These are phyloP conservation scores for Monilinia polystroma DNA, from an alignment of 2,329 filamentous ascomycete species.

Conservation along the genomic window DNA sequence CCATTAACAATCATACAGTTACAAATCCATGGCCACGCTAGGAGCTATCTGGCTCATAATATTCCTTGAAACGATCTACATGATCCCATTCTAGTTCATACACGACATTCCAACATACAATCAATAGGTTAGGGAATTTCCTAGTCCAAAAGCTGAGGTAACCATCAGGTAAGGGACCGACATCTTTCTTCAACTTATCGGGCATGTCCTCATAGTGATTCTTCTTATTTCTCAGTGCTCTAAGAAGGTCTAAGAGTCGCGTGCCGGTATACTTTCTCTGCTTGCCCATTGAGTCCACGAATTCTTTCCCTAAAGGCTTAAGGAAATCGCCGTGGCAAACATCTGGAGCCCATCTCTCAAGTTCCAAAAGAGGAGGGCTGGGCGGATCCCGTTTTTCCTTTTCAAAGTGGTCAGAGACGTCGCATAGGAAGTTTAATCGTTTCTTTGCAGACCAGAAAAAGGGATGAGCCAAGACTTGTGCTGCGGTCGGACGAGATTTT, in stretches of 20 bases:
- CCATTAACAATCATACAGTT: slow-evolving; percentile 1
- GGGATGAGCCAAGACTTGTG: slow-evolving; percentile 83
- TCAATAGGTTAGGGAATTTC: slow-evolving; percentile 64
- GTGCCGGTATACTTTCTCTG: slow-evolving; percentile 91
- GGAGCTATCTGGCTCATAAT: slow-evolving; percentile 54
- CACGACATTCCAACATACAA: slow-evolving; percentile 64
- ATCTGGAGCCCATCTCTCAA: slow-evolving; percentile 53
- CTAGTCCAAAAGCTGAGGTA: slow-evolving; percentile 69
- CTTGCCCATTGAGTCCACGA: slow-evolving; percentile 86
- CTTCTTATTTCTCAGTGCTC: slow-evolving; percentile 90
- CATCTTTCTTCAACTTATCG: slow-evolving; percentile 67
- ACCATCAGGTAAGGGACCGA: slow-evolving; percentile 62
- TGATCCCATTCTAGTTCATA: slow-evolving; percentile 53
- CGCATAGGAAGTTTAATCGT: slow-evolving; percentile 87
- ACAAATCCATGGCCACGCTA: neutral
- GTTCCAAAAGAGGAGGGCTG: slow-evolving; percentile 61
- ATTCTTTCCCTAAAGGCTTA: slow-evolving; percentile 69
- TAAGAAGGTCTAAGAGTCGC: slow-evolving; percentile 78
- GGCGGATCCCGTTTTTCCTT: slow-evolving; percentile 84
- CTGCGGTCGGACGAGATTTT: slow-evolving; percentile 64
- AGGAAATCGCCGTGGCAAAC: slow-evolving; percentile 75
- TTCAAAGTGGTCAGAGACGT: slow-evolving; percentile 95
- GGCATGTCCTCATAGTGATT: slow-evolving; percentile 98
- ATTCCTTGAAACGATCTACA: slow-evolving; percentile 63
- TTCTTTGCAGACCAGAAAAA: slow-evolving; percentile 96